These are phyloP conservation scores for Emericellopsis atlantica DNA, from an alignment of 2,329 filamentous ascomycete genomes.

Conservation along the genomic window DNA sequence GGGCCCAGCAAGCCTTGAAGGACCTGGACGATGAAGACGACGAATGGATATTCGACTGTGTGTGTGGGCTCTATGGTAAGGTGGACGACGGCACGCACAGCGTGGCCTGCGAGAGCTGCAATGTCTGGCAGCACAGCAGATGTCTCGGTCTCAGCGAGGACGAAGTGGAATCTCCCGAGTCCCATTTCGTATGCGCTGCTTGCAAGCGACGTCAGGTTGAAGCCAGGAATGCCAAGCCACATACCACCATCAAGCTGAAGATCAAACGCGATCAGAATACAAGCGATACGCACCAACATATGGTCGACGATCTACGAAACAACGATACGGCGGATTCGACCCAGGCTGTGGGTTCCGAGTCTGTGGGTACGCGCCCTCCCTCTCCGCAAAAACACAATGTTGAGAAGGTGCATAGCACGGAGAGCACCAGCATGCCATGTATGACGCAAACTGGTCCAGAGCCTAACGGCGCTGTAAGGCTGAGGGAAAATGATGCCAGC, in stretches of 20 bases:
- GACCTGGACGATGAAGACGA: conserved; percentile 64
- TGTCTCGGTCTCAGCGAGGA: conserved; percentile 70
- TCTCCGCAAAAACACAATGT: too few species aligned
- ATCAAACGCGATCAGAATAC: conserved; percentile 9
- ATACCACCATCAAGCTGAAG: conserved; percentile 41
- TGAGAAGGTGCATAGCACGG: too few species aligned
- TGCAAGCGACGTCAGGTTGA: conserved; percentile 60
- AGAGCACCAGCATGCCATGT: too few species aligned
- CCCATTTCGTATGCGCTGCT: conserved; percentile 71
- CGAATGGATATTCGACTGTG: conserved; percentile 90
- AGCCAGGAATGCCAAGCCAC: conserved; percentile 41
- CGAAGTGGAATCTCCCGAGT: conserved; percentile 74
- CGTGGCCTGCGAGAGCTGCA: conserved; percentile 86
- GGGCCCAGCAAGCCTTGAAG: conserved; percentile 62
- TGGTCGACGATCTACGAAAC: too few species aligned
- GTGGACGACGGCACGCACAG: conserved; percentile 93
- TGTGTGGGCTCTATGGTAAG: conserved; percentile 80
- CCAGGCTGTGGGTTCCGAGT: too few species aligned
- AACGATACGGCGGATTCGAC: too few species aligned
- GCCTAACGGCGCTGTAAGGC: too few species aligned
- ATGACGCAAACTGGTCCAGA: too few species aligned
- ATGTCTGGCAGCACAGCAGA: conserved; percentile 92
- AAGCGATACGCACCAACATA: too few species aligned
- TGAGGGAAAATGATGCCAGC: background rate
- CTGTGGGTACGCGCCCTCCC: too few species aligned